Base-by-base conservation (phyloP, 176 grass and related monocot genomes). In the Phyllostachys edulis region DNA sequence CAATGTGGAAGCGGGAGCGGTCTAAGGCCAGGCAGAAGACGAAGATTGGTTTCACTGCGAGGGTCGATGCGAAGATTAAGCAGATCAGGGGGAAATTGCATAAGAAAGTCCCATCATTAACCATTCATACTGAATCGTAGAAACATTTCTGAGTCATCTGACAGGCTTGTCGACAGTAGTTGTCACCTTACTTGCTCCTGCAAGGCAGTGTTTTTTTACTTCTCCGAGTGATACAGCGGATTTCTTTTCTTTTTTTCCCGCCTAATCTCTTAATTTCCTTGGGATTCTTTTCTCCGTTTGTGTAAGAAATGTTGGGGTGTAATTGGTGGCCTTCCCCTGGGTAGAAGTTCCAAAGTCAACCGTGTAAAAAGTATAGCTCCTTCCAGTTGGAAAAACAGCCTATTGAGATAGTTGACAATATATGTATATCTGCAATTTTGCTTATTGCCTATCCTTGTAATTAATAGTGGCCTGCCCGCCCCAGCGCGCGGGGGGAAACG, bases 1-100 rank as follows among this genome's bases (percentile, higher is more conserved):
- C 67, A 40, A 99, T 96, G 93, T 99, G 96, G 96, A 96, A 96
- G 81, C 92, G 96, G 77, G 96, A 96, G 61, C 85, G 91, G 54
- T 87, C 89, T 7, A 99, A 94, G 81, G 93, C 96, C 10, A 80
- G 96, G 67, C 93, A 94, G 74, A 80, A 76, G 83, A 99, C 96
- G 4, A 99, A 99, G 94, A 99, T 94, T 73, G 93, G 93, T 63
- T 92, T 96, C 83, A 99, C 93, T 0, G 96, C 93, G 0, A 94
- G 96, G 83, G 96, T 96, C 3, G 96, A 99, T 46, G 93, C 96
- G 8, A 99, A 96, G 90, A 94, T 96, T 50, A 94, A 89, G 69
- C 91, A 99, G 74, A 75, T 99, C 38, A 94, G 72, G 81, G 86
- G 91, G 65, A 96, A 80, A 73, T 90, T 99, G 74, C 91, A 96